phyloP scores from a whole-genome alignment of 345 rosid genomes.

The Salix caprea region DNA sequence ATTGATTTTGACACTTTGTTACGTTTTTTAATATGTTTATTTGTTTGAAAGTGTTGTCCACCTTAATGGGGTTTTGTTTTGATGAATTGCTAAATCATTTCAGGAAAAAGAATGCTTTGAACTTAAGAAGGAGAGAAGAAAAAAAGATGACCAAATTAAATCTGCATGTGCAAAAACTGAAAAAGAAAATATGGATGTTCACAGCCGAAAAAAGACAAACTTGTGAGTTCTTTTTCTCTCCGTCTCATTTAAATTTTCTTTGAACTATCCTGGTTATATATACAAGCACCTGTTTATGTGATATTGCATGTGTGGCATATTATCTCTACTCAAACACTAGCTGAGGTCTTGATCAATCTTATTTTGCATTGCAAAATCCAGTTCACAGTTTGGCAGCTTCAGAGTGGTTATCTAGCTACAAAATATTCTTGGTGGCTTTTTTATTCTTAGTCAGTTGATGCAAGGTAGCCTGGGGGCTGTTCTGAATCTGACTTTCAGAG shows the following conservation, averaged over 20 bases:
- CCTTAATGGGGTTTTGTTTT: not conserved
- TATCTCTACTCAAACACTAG: not conserved
- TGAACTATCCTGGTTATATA: not conserved
- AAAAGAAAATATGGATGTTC: slow-evolving; percentile 16
- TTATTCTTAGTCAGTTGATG: not conserved
- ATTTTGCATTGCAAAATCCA: not conserved
- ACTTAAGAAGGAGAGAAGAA: slow-evolving; percentile 46
- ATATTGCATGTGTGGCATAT: not conserved
- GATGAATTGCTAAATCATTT: slow-evolving; percentile 8
- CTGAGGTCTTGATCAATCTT: not conserved
- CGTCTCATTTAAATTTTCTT: too few relatives aligned
- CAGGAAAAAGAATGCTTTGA: slow-evolving; percentile 62
- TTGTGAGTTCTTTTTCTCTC: slow-evolving; percentile 27
- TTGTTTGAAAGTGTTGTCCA: not conserved
- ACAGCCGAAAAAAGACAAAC: slow-evolving; percentile 15
- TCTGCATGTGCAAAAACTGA: slow-evolving; percentile 15
- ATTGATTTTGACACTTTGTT: not conserved
- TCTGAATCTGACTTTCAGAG: too few relatives aligned
- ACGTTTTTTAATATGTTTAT: not conserved
- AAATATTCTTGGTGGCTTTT: not conserved
- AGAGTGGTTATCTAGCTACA: not conserved
- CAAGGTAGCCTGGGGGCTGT: too few relatives aligned
- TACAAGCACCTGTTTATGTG: not conserved
- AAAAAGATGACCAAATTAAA: slow-evolving; percentile 23
- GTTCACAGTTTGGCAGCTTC: not conserved